These are phyloP conservation scores for Nicotiana rustica DNA, from an alignment of 305 asterid genomes.

Conservation along the genomic window DNA sequence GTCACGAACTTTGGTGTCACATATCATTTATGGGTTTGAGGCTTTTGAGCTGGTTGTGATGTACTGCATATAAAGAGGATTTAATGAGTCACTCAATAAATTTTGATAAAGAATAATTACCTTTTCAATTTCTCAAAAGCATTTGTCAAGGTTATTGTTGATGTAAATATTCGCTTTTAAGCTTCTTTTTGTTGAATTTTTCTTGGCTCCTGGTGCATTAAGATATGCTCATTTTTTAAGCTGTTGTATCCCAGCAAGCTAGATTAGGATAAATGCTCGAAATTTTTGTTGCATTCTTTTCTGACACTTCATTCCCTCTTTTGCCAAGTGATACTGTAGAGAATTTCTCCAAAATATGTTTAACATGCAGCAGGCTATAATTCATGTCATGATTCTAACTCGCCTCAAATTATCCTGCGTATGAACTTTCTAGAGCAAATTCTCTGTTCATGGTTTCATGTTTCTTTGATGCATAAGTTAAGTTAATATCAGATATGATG, in stretches of 20 bases:
- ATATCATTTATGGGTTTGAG: constrained; percentile 23
- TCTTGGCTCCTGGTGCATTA: constrained; percentile 3
- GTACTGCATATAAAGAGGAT: constrained; percentile 8
- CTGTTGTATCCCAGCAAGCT: constrained; percentile 1
- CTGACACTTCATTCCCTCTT: constrained; percentile 15
- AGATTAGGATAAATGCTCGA: constrained; percentile 14
- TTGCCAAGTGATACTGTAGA: constrained; percentile 7
- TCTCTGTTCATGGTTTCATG: constrained; percentile 21
- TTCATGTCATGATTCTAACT: constrained; percentile 9
- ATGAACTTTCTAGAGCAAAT: background rate
- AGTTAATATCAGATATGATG: background rate
- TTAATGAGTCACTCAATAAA: background rate
- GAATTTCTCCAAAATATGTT: constrained; percentile 12
- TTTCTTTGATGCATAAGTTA: constrained; percentile 9
- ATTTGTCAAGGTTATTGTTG: background rate
- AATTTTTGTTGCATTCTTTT: background rate
- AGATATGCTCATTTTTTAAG: background rate
- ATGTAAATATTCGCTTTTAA: background rate
- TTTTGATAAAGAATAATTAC: background rate
- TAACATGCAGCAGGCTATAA: background rate
- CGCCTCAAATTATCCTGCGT: background rate
- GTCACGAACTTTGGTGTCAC: constrained; percentile 26
- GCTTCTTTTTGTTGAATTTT: background rate
- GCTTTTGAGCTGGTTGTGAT: constrained; percentile 25
- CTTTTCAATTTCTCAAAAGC: constrained; percentile 20